Evolutionary conservation across 768 basidiomycete species (phyloP), one percentile per base, ranked within the genome.

Genomic region (Neoboletus subvelutipes): DNA sequence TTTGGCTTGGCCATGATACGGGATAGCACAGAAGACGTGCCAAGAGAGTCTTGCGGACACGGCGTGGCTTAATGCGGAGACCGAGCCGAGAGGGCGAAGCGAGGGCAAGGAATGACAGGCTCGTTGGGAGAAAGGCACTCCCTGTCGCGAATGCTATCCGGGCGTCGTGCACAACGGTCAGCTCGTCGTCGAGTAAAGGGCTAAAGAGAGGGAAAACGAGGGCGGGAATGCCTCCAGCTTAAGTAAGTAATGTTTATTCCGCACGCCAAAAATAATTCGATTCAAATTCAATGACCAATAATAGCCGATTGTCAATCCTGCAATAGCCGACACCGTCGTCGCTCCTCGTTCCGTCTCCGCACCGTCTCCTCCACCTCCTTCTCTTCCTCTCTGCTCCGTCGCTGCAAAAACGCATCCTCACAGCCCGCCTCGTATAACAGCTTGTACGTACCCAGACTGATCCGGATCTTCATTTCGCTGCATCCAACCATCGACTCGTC

Each of bases 351-450:
- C 45, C 83, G 78, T 54, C 67, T 64, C 34, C 71, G 72, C 24
- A 77, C 86, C 60, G 72, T 65, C 58, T 72, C 75, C 56, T 58
- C 48, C 66, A 79, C 64, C 49, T 49, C 65, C 64, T 46, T 65
- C 67, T 66, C 68, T 52, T 73, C 78, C 49, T 72, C 77, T 42
- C 33, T 50, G 29, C 68, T 56, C 54, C 76, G 67, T 49, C 57
- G 20, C 39, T 80, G 80, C 72, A 74, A 75, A 24, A 83, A 45
- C 33, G 71, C 63, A 43, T 89, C 87, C 69, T 89, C 88, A n/a
- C 77, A 73, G 39, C 83, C 86, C 2, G 69, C 76, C 66, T 86
- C 87, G 66, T 88, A 89, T 70, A 86, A 71, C 29, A 92, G 64
- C 71, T 84, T 87, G 78, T 90, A 92, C 58, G 78, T 78, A 41